Evolutionary conservation across 306 rosid genomes (phyloP).

Genomic region (Oemleria cerasiformis): DNA sequence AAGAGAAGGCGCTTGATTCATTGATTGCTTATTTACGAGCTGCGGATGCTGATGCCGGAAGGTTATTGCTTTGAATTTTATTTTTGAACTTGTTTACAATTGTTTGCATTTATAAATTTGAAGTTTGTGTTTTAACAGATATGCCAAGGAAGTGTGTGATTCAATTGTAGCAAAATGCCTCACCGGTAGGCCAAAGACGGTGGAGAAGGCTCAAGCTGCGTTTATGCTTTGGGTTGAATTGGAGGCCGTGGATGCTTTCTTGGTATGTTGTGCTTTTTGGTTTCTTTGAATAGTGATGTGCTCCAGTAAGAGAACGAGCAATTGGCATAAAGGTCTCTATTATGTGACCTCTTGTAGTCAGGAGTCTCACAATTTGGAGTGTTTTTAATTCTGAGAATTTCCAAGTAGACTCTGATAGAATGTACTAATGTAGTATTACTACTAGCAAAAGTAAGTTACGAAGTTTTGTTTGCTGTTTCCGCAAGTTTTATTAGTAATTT

Average conservation of each 20-base stretch:
- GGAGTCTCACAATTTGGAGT: not conserved
- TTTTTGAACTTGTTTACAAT: not conserved
- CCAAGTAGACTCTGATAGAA: not conserved
- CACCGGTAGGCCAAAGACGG: slow-evolving; percentile 97
- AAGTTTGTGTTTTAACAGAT: slow-evolving; percentile 41
- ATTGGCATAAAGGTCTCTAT: not conserved
- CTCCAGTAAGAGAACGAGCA: not conserved
- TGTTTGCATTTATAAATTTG: slow-evolving; percentile 21
- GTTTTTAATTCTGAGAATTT: not conserved
- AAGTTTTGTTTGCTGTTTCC: not conserved
- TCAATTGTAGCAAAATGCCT: slow-evolving; percentile 90
- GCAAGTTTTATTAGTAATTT: not conserved
- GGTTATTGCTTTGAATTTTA: slow-evolving; percentile 36
- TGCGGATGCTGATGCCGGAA: slow-evolving; percentile 90
- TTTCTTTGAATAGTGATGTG: not conserved
- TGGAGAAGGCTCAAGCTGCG: slow-evolving; percentile 93
- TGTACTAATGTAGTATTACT: slow-evolving; percentile 1
- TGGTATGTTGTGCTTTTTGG: slow-evolving; percentile 46
- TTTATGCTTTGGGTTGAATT: slow-evolving; percentile 96
- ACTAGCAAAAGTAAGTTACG: not conserved
- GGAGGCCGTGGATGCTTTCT: slow-evolving; percentile 92
- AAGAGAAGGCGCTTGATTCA: slow-evolving; percentile 96
- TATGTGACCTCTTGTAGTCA: not conserved
- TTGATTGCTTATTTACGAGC: slow-evolving; percentile 88
- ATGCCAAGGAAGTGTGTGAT: slow-evolving; percentile 85